These are phyloP conservation scores for Dendrobium nobile DNA, from an alignment of 106 monocot genomes.

Conservation along the genomic window DNA sequence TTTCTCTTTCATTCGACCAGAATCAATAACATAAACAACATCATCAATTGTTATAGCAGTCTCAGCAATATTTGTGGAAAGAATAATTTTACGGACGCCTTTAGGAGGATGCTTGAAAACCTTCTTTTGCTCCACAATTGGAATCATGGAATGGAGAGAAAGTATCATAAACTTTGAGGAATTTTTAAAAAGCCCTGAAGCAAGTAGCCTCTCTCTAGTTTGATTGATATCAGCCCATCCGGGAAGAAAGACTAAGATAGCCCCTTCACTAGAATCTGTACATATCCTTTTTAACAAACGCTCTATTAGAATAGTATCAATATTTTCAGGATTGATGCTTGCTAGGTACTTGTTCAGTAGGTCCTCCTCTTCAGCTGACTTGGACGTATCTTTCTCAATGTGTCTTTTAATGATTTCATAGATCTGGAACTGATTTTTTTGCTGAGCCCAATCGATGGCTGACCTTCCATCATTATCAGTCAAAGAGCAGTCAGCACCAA, in stretches of 20 bases:
- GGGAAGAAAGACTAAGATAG: constrained; percentile 86
- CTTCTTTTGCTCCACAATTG: constrained; percentile 89
- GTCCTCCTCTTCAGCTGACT: constrained; percentile 42
- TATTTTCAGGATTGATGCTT: constrained; percentile 69
- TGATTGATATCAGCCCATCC: constrained; percentile 98
- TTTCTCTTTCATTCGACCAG: constrained; percentile 97
- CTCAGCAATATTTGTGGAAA: constrained; percentile 98
- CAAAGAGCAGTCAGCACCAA: constrained; percentile 66
- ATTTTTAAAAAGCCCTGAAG: constrained; percentile 57
- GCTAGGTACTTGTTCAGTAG: constrained; percentile 68
- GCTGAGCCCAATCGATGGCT: constrained; percentile 70
- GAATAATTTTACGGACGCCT: constrained; percentile 81
- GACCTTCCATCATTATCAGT: constrained; percentile 62
- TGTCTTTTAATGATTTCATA: constrained; percentile 64
- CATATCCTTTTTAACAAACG: constrained; percentile 67
- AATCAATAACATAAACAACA: constrained; percentile 91
- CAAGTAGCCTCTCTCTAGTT: constrained; percentile 56
- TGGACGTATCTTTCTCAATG: constrained; percentile 38
- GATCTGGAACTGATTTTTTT: constrained; percentile 52
- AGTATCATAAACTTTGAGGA: constrained; percentile 59
- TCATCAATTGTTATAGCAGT: constrained; percentile 98
- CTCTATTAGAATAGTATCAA: constrained; percentile 71
- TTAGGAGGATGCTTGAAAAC: constrained; percentile 63
- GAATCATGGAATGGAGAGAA: constrained; percentile 90
- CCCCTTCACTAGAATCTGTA: constrained; percentile 76